Evolutionary conservation across 108 stramenopile genomes (phyloP), one percentile per base, ranked within the genome.

Genomic region (Schizochytrium sp.): DNA sequence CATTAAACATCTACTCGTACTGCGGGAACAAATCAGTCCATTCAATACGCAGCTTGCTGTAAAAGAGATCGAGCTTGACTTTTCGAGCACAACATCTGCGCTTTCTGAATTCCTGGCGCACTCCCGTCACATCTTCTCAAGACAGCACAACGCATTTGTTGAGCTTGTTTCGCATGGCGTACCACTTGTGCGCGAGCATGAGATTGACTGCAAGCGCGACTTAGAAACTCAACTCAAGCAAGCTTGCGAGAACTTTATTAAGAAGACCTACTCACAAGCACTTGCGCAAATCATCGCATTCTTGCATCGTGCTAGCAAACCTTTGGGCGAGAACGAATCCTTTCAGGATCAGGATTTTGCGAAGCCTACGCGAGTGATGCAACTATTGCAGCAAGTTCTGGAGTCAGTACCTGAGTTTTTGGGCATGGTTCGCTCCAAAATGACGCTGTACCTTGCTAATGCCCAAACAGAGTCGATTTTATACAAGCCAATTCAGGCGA

Each of bases 271-370:
- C 87, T 10, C 47, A 5, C 15, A 83, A 40, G 76, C 76, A 53
- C 76, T 83, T 2, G 76, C 76, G 15, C 47, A 10, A 53, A 55
- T 83, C 15, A 55, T 83, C 15, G 76, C 76, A 17, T 83, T 83
- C 47, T 50, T 83, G 45, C 76, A 83, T 38, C 76, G 76, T 53
- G 76, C 76, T 40, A 55, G 50, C 50, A 83, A 83, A 28, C 76
- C 76, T 1, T 53, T 55, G n/a, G 76, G 28, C 28, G 76, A 83
- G 10, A 53, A 83, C 15, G n/a, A 83, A 38, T 47, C 47, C 38
- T 83, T 83, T 53, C 76, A 83, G 53, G 76, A 83, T 13, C 76
- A 83, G 53, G 76, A 83, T 42, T 83, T 83, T 83, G 76, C 76
- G 2, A 83, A 49, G 76, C 76, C 76, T 13, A 53, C 49, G n/a